These are phyloP conservation scores for Rhodamnia argentea DNA, from an alignment of 345 rosid species.

Conservation along the genomic window DNA sequence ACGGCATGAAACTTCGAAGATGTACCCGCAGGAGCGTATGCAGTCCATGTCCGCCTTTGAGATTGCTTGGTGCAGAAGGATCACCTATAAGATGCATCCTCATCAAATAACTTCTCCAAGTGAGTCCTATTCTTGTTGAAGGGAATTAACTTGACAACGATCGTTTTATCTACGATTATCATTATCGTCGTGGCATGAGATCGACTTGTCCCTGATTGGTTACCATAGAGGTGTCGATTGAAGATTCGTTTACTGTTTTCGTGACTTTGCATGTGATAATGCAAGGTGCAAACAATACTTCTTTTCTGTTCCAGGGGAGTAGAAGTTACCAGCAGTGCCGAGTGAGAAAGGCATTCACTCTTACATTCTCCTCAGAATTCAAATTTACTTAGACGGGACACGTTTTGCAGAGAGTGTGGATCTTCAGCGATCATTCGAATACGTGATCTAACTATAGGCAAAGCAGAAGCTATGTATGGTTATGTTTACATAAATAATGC, in stretches of 20 bases:
- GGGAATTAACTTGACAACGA: neutral
- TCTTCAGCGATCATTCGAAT: neutral
- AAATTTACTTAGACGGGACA: neutral
- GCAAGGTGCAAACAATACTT: neutral
- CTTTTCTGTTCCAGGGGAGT: neutral
- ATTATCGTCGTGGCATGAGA: neutral
- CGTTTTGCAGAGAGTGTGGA: neutral
- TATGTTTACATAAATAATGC: too few species aligned
- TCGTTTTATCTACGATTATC: neutral
- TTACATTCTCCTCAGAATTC: neutral
- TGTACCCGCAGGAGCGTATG: neutral
- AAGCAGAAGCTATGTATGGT: neutral
- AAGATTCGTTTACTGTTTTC: neutral
- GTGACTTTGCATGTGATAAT: neutral
- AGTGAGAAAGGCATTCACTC: too few species aligned
- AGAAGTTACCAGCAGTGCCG: neutral
- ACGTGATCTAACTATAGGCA: neutral
- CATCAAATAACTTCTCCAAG: neutral
- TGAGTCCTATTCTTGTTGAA: neutral
- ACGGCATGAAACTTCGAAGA: neutral
- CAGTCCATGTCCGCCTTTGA: neutral
- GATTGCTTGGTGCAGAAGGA: neutral
- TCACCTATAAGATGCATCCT: neutral
- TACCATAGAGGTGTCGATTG: neutral
- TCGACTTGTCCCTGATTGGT: neutral